Evolutionary conservation across 768 basidiomycete genomes (phyloP), one percentile per base, ranked within the genome.

Genomic region (Lactarius vividus): DNA sequence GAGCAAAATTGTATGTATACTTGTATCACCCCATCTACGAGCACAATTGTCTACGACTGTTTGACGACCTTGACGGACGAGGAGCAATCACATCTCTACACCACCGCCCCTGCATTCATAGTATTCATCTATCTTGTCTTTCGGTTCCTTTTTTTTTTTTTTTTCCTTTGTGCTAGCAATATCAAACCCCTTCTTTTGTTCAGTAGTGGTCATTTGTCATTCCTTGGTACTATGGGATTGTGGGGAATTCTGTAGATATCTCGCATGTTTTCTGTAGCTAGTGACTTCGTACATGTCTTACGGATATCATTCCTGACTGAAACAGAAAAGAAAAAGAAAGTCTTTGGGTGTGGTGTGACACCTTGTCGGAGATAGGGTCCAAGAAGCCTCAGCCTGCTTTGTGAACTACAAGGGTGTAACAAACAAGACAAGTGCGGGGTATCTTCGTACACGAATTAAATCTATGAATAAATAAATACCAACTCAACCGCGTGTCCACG

Each of bases 21-120:
- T 39, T 67, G 66, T 67, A 67, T 66, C 66, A 67, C 53, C 31
- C 49, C 57, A 62, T 59, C 64, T 44, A 39, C 57, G 66, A 63
- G 39, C 57, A 46, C 61, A 63, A 67, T 59, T 52, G 57, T 66
- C 49, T 57, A 67, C 61, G 66, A 67, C 40, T 46, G 61, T 67
- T 40, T 44, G 57, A 67, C 65, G 65, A 66, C 59, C 57, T 66
- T 63, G 65, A 66, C 62, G 61, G 63, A 67, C 61, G 66, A 63
- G 66, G 62, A 67, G 53, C 57, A 52, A 59, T 67, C 57, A 67
- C 66, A 67, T 59, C 33, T 52, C 49, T 66, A 67, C 65, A 62
- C 49, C 52, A 57, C 57, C 62, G 63, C 61, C 62, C 33, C 57
- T 62, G 62, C 66, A 67, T 63, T 63, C 57, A 62, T 57, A 44